Conservation (phyloP, 2,329 filamentous ascomycete species). For the Arthroderma sp. region DNA sequence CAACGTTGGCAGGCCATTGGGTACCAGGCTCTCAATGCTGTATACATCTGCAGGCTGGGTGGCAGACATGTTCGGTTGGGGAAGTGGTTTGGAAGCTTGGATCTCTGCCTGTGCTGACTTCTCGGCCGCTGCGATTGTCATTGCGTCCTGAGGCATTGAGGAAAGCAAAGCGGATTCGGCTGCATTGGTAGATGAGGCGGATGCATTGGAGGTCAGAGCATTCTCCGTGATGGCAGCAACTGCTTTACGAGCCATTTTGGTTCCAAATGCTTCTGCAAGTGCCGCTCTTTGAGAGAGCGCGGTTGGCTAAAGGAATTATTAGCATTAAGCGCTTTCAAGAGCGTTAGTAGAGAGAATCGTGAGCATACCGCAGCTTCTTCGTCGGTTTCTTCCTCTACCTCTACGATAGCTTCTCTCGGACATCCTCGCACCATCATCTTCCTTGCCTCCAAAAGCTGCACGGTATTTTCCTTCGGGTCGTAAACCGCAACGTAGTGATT, state of each 20-base stretch:
- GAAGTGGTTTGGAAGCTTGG: conserved; percentile 37
- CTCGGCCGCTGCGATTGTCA: conserved; percentile 22
- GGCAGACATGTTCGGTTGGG: conserved; percentile 32
- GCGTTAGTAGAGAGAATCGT: neutral
- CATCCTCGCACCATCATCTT: conserved; percentile 44
- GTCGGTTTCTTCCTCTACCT: conserved; percentile 21
- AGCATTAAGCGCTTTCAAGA: neutral
- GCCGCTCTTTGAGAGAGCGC: conserved; percentile 31
- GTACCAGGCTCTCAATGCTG: conserved; percentile 32
- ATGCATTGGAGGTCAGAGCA: conserved; percentile 33
- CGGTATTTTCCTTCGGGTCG: conserved; percentile 41
- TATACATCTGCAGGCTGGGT: conserved; percentile 38
- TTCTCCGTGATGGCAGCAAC: conserved; percentile 39
- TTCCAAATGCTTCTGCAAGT: conserved; percentile 40
- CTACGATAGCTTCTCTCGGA: conserved; percentile 23
- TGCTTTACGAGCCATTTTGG: conserved; percentile 39
- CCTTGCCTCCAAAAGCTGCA: conserved; percentile 44
- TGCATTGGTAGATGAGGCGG: conserved; percentile 25
- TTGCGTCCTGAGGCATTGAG: conserved; percentile 28
- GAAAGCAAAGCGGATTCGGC: conserved; percentile 35
- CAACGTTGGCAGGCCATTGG: conserved; percentile 31
- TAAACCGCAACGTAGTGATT: conserved; percentile 52
- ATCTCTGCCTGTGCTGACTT: conserved; percentile 31
- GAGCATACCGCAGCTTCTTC: conserved; percentile 12
- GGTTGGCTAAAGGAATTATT: conserved; percentile 20